Conservation (phyloP, 495 filamentous ascomycete genomes). For the Pseudomonodictys pantanalensis region DNA sequence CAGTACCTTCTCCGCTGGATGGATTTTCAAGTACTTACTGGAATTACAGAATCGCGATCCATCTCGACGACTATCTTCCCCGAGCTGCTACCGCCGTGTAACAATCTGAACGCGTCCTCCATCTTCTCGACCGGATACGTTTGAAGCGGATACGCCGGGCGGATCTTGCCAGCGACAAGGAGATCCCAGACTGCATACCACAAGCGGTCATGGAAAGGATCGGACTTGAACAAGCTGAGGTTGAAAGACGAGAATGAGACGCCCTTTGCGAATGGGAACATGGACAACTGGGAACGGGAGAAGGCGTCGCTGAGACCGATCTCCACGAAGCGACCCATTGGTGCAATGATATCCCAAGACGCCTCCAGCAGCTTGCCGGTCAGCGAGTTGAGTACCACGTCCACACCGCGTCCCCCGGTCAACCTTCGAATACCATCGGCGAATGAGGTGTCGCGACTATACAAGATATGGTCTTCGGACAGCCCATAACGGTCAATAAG, state of each 20-base stretch:
- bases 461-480: constrained; percentile 15
- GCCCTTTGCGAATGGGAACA: constrained; percentile 4
- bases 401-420: constrained; percentile 18
- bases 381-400: constrained; percentile 27
- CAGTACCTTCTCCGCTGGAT: neutral
- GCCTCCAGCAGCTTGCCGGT: constrained; percentile 5
- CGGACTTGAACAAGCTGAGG: neutral
- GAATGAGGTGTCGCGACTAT: constrained; percentile 15
- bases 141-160: neutral
- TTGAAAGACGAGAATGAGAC: constrained; percentile 1
- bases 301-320: constrained; percentile 15
- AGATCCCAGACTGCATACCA: neutral
- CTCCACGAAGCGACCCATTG: constrained; percentile 13
- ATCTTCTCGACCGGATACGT: neutral
- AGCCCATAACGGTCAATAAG: constrained; percentile 9
- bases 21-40: too few relatives aligned
- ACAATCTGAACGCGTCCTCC: constrained; percentile 7
- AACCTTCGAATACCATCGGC: constrained; percentile 3
- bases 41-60: neutral
- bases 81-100: constrained; percentile 3
- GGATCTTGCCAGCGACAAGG: neutral
- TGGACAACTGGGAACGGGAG: neutral
- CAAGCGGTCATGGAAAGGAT: neutral
- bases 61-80: constrained; percentile 12
- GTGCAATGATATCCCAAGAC: constrained; percentile 16